Base-by-base conservation (phyloP, 1,284 basidiomycete species). In the Apiotrichum akiyoshidainum region DNA sequence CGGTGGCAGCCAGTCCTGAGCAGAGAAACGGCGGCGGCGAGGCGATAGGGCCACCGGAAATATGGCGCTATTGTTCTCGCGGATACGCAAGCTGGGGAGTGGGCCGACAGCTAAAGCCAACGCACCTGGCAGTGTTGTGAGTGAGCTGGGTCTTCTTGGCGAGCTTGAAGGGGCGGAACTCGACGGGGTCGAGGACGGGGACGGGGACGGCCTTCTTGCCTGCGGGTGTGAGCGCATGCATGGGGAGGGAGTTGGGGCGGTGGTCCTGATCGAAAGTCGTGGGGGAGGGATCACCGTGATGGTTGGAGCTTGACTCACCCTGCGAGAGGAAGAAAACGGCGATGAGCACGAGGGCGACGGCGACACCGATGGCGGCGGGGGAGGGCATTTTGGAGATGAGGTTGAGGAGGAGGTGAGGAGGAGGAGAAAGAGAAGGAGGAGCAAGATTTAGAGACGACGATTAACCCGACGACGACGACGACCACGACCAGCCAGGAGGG, bases 101-200 rank as follows among this genome's bases (percentile, higher is more conserved):
- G 7, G 26, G 26, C 26, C 26, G 26, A 31, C 7, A 31, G 4
- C 7, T 3, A 3, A 31, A 31, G 26, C 26, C 3, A 31, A 79
- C 86, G 64, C 70, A 95, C 89, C 93, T 83, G 60, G 93, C 92
- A 52, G 93, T 96, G 80, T 99, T 99, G 64, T 88, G 89, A n/a
- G 93, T 96, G 60, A 98, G 82, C 66, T 85, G 81, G 51, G 86
- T 87, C 80, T 94, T 96, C 70, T 90, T 83, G 61, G 82, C 80
- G 57, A 99, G 84, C 50, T 87, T 83, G 81, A 90, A 97, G 61
- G 87, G 81, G 72, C 89, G 84, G 87, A 90, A 99, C 59, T 78
- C 75, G 49, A 71, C 65, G 6, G 72, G 68, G 57, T 75, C 5
- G 13, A 33, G 45, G 9, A 76, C 72, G 19, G 56, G 52, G 46